phyloP scores from a whole-genome alignment of 1,284 basidiomycete species.

The Sanguinoderma infundibulare region DNA sequence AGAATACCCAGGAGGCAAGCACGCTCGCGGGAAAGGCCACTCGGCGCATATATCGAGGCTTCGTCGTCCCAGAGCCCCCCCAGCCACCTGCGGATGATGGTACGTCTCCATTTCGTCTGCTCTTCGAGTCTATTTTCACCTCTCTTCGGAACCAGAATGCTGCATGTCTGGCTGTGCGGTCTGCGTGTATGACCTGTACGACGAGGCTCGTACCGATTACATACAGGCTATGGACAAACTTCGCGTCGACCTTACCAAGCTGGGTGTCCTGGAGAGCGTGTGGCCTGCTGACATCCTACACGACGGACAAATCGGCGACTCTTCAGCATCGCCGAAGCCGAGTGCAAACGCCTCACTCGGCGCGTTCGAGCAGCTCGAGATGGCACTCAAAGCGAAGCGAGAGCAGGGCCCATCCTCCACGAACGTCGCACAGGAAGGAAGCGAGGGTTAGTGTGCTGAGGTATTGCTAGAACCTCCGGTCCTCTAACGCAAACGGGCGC shows the following conservation, averaged over 20 bases:
- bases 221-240: constrained; percentile 57
- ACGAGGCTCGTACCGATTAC: constrained; percentile 76
- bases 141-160: constrained; percentile 59
- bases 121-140: neutral
- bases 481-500: constrained; percentile 11
- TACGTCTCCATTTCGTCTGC: constrained; percentile 34
- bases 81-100: constrained; percentile 67
- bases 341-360: constrained; percentile 42
- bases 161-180: constrained; percentile 92
- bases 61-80: constrained; percentile 63
- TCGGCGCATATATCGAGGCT: constrained; percentile 51
- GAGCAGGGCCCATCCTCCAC: constrained; percentile 28
- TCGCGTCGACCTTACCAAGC: constrained; percentile 50
- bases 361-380: constrained; percentile 74
- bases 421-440: constrained; percentile 6
- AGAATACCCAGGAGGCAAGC: constrained; percentile 8
- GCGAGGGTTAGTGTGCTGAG: constrained; percentile 41
- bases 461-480: neutral
- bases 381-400: constrained; percentile 51
- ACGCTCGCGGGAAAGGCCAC: constrained; percentile 9
- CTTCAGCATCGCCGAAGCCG: constrained; percentile 32
- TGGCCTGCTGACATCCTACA: constrained; percentile 64
- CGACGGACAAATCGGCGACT: constrained; percentile 6
- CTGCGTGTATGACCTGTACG: constrained; percentile 88
- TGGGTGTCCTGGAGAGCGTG: constrained; percentile 56